A percentile compares a stretch with the other conserved stretches of the same genome.
phyloP scores from a whole-genome alignment of 352 stramenopile genomes.

The Globisporangium iwayamae region DNA sequence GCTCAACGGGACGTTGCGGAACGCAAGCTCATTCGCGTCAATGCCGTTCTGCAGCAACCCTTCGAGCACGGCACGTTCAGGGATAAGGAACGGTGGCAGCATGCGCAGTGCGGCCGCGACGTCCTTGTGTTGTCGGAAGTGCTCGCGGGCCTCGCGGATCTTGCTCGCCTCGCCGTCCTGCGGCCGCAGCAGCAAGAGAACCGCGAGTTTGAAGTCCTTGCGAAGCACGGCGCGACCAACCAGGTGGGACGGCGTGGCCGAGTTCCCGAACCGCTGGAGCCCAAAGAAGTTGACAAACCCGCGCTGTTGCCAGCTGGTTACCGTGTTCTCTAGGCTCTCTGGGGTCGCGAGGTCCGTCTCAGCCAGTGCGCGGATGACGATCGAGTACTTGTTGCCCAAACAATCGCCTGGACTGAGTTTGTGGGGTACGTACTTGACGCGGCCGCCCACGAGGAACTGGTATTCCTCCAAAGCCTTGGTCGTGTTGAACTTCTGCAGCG shows the following conservation, averaged over 20 bases:
- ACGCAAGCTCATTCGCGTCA: conserved; percentile 67
- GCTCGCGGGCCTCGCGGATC: conserved; percentile 67
- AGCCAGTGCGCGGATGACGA: conserved; percentile 90
- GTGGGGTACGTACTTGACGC: conserved; percentile 87
- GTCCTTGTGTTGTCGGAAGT: conserved; percentile 84
- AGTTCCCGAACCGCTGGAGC: conserved; percentile 93
- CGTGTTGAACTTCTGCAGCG: conserved; percentile 31
- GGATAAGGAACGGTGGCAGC: conserved; percentile 66
- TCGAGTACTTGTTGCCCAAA: conserved; percentile 90
- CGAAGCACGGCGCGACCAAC: conserved; percentile 91
- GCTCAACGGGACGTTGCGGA: conserved; percentile 56
- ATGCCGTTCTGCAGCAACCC: conserved; percentile 71
- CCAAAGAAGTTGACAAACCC: conserved; percentile 98
- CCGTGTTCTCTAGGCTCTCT: conserved; percentile 26
- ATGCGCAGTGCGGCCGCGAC: conserved; percentile 70
- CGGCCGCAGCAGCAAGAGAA: conserved; percentile 89
- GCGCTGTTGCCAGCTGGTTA: conserved; percentile 45
- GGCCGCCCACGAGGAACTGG: conserved; percentile 88
- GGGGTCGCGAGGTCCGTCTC: conserved; percentile 43
- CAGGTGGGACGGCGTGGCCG: conserved; percentile 70
- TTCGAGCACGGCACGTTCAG: conserved; percentile 72
- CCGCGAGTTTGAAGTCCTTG: conserved; percentile 91
- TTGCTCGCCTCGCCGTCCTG: conserved; percentile 83
- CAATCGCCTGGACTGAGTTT: conserved; percentile 88
- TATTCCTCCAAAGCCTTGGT: conserved; percentile 52